Evolutionary conservation across 768 basidiomycete genomes (phyloP), one percentile per base, ranked within the genome.

Genomic region (Amanita brunnescens): DNA sequence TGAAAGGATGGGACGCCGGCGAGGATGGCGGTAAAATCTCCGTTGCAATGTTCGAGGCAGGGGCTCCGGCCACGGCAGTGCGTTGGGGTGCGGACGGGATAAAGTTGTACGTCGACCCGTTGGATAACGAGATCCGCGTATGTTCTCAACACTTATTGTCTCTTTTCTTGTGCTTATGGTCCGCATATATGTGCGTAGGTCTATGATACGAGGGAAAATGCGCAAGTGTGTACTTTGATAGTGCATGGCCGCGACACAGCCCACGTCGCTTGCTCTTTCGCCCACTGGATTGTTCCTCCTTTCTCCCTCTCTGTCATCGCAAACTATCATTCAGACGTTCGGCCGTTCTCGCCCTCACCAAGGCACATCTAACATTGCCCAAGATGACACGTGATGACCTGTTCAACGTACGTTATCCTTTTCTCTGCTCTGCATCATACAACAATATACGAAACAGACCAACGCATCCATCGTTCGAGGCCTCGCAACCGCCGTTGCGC

Each of bases 391-490:
- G 91, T 74, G 91, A 94, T 64, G 91, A n/a, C n/a, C n/a, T n/a
- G n/a, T n/a, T n/a, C n/a, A n/a, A n/a, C n/a, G n/a, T n/a, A n/a
- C n/a, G n/a, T 71, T 32, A 3, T 29, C 24, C n/a, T 24, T 14
- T n/a, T 33, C 9, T 16, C 4, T 18, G 49, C 23, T 32, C 12
- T 20, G 32, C 23, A n/a, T 42, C 38, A 14, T 48, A 16, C 42
- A 37, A 21, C 16, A 16, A 38, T 16, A 4, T 34, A n/a, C 16
- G 55, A 38, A 55, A 12, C 59, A 93, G 91, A 93, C 93, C 61
- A 98, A 98, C 67, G 95, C 95, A 51, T 92, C 91, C 54, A 97
- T 99, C 63, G 92, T 97, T 63, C 87, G 92, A 49, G 93, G 94
- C 76, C 89, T 99, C 58, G 95, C 95, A 32, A 70, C 85, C 44